Conservation (phyloP, 345 rosid species). For the Clarkia xantiana region DNA sequence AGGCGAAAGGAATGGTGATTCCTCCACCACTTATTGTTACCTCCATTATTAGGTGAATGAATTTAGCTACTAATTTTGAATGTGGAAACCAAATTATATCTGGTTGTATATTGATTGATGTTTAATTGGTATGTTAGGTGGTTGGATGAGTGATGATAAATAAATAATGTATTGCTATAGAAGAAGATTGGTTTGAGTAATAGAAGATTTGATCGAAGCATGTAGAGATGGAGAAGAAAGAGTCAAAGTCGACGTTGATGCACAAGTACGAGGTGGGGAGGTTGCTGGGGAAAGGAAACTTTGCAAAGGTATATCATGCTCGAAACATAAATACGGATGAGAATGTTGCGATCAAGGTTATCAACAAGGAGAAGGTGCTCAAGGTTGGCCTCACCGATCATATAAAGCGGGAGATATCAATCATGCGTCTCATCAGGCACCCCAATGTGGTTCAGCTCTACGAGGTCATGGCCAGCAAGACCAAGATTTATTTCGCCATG, state of each 20-base stretch:
- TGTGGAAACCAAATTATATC: no score
- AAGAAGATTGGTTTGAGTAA: no score
- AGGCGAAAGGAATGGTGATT: no score
- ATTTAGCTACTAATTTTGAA: no score
- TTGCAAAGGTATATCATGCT: conserved; percentile 72
- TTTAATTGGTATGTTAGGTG: no score
- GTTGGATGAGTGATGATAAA: no score
- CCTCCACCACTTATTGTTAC: no score
- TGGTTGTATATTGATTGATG: no score
- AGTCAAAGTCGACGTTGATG: conserved; percentile 35
- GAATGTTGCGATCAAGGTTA: conserved; percentile 58
- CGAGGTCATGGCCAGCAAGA: conserved; percentile 85
- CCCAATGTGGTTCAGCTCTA: conserved; percentile 61
- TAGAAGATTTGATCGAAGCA: no score
- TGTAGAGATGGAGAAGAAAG: conserved; percentile 64
- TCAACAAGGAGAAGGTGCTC: conserved; percentile 56
- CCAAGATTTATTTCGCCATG: conserved; percentile 69
- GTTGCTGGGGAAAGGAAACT: conserved; percentile 74
- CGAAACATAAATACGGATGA: conserved; percentile 43
- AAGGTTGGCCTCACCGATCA: conserved; percentile 57
- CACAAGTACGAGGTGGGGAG: conserved; percentile 56
- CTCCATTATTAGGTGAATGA: no score
- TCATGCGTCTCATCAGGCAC: conserved; percentile 67
- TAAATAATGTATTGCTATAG: no score
- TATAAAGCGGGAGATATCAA: conserved; percentile 75